Percentiles rank a stretch among this genome's conserved stretches.
Evolutionary conservation across 352 stramenopile species (phyloP).

Genomic region (Pythium aristosporum): DNA sequence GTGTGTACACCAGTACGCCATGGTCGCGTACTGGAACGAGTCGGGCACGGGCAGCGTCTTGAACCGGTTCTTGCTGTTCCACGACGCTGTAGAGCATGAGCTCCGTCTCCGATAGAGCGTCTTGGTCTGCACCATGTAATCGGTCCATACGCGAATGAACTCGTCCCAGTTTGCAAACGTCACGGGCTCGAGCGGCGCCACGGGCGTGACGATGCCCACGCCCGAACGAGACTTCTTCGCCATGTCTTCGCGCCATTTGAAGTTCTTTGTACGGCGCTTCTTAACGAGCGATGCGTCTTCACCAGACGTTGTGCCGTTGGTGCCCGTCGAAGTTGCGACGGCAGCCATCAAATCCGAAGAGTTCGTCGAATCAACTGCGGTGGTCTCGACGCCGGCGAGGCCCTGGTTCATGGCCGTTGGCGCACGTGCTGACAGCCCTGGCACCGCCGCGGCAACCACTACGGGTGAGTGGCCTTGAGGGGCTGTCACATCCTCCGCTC

Average conservation of each 20-base stretch:
- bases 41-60: conserved; percentile 72
- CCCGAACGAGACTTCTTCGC: conserved; percentile 47
- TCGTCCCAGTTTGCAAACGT: conserved; percentile 66
- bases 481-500: not conserved
- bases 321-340: not conserved
- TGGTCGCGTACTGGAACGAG: conserved; percentile 77
- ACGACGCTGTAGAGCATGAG: conserved; percentile 68
- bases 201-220: conserved; percentile 32
- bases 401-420: not conserved
- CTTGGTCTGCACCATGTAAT: conserved; percentile 68
- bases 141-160: conserved; percentile 64
- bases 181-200: conserved; percentile 50
- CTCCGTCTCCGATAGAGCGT: conserved; percentile 75
- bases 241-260: conserved; percentile 72
- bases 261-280: conserved; percentile 85
- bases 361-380: not conserved
- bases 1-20: conserved; percentile 85
- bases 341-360: conserved; percentile 11
- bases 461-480: not conserved
- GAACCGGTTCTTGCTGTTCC: conserved; percentile 75
- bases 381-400: not conserved
- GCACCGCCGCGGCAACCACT: not conserved
- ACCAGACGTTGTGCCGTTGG: not conserved
- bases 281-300: conserved; percentile 45
- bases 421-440: not conserved